phyloP scores from a whole-genome alignment of 2,329 filamentous ascomycete species.

The Berkeleyomyces rouxiae region DNA sequence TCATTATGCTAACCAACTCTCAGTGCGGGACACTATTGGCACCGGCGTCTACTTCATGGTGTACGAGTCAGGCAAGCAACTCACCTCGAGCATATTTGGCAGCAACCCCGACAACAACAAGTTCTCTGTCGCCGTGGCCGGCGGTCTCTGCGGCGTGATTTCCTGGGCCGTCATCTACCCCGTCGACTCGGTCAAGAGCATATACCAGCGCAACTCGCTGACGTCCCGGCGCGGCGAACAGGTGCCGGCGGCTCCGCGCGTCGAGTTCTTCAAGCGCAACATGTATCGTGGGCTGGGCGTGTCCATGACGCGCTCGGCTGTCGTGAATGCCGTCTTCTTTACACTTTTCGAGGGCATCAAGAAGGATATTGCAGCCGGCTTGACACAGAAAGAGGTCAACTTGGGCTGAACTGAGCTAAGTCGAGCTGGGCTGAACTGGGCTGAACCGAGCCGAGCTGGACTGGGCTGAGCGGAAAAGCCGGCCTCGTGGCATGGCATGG shows the following conservation, averaged over 20 bases:
- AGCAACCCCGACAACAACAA: slow-evolving; percentile 32
- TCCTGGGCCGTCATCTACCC: slow-evolving; percentile 64
- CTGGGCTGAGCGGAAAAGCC: neutral
- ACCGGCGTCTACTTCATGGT: slow-evolving; percentile 80
- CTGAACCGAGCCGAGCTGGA: slow-evolving; percentile 18
- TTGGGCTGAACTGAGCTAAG: neutral
- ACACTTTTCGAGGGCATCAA: slow-evolving; percentile 75
- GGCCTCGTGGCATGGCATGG: neutral
- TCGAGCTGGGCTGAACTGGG: neutral
- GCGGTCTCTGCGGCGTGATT: slow-evolving; percentile 66
- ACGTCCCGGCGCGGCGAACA: slow-evolving; percentile 49
- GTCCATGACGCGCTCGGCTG: slow-evolving; percentile 65
- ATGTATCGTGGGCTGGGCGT: slow-evolving; percentile 76
- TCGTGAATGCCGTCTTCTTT: slow-evolving; percentile 82
- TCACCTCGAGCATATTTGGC: slow-evolving; percentile 28
- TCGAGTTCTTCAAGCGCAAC: slow-evolving; percentile 57
- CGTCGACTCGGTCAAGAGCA: slow-evolving; percentile 70
- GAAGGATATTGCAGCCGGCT: slow-evolving; percentile 34
- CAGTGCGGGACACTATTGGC: slow-evolving; percentile 67
- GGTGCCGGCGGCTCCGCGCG: slow-evolving; percentile 50
- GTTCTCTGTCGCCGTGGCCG: slow-evolving; percentile 60
- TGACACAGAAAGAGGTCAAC: slow-evolving; percentile 18
- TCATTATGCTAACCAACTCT: neutral
- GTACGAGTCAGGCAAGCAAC: slow-evolving; percentile 72
- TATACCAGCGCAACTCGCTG: slow-evolving; percentile 69